Base-by-base conservation (phyloP, 148 eudicot genomes). In the Arctostaphylos glauca region DNA sequence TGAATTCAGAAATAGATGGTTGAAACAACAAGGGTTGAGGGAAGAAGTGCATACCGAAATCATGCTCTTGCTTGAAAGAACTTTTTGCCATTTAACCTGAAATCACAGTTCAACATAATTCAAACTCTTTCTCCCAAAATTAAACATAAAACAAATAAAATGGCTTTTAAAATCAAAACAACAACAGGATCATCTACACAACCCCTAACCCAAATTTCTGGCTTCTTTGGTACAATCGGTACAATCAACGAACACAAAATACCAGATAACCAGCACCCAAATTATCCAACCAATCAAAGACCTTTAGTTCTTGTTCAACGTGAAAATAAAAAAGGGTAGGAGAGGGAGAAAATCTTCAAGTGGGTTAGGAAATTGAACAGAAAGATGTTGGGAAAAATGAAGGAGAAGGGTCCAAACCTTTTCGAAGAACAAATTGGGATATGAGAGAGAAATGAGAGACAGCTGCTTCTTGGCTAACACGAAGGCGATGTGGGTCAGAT, bases 51-150 rank as follows among this genome's bases (percentile, higher is more conserved):
- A 18, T 84, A 94, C 98, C 98, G 80, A 94, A 89, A 85, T 88
- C 93, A 81, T 94, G 94, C 58, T 94, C 98, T 81, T 85, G 92
- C 92, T 94, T 94, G 90, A 94, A 94, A 16, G 86, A 90, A 85
- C 92, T 94, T 89, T 90, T 92, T 16, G 91, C 96, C 98, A 94
- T 94, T 78, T 67, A 72, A 72, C 86, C 91, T 86, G 88, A 80
- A 87, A 88, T 52, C 60, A 83, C 47, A 77, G 23, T 16, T 49
- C 80, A 83, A 58, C n/a, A 62, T 54, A 13, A 78, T 44, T 82
- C 43, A 83, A 15, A 59, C 62, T 19, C 74, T 70, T 70, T 44
- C 47, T 71, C 64, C 25, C n/a, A 53, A 64, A 78, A 71, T n/a
- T 31, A 79, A 48, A 9, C 13, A 56, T 41, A 41, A 12, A 41